Conservation (phyloP, 1,284 basidiomycete species). For the Gastroboletus turbinatus region DNA sequence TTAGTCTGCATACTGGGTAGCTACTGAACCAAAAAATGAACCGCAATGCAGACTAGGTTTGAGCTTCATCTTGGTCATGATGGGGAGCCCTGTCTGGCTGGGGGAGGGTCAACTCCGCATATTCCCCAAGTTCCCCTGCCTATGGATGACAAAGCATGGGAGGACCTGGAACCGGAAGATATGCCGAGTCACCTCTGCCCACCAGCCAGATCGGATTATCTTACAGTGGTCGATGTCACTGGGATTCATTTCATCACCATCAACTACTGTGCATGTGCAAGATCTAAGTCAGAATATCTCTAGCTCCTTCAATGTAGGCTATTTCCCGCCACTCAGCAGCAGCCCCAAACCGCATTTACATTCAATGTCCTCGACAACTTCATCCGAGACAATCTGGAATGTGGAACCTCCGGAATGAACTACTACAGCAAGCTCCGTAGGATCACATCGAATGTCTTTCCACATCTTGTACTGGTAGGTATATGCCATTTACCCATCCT, state of each 20-base stretch:
- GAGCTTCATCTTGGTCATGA: neutral
- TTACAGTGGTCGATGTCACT: neutral
- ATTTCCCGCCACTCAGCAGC: neutral
- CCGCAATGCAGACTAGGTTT: too few species aligned
- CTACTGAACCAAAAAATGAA: too few species aligned
- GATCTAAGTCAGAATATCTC: neutral
- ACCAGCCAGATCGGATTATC: too few species aligned
- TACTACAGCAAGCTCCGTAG: slow-evolving; percentile 24
- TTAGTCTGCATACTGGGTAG: too few species aligned
- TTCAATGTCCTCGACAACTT: slow-evolving; percentile 29
- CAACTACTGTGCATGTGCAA: neutral
- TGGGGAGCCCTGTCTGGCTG: neutral
- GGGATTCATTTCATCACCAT: neutral
- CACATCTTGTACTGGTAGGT: too few species aligned
- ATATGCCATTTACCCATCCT: too few species aligned
- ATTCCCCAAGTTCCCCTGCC: fast-evolving
- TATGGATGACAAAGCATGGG: neutral
- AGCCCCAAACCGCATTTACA: slow-evolving; percentile 30
- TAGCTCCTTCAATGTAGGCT: neutral
- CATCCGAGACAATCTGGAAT: slow-evolving; percentile 25
- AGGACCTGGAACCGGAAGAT: too few species aligned
- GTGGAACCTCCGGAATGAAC: slow-evolving; percentile 30
- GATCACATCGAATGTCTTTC: neutral
- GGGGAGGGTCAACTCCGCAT: fast-evolving
- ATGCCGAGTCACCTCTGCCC: too few species aligned